These are phyloP conservation scores for Podospora pseudocomata DNA, from an alignment of 495 filamentous ascomycete genomes.

Conservation along the genomic window DNA sequence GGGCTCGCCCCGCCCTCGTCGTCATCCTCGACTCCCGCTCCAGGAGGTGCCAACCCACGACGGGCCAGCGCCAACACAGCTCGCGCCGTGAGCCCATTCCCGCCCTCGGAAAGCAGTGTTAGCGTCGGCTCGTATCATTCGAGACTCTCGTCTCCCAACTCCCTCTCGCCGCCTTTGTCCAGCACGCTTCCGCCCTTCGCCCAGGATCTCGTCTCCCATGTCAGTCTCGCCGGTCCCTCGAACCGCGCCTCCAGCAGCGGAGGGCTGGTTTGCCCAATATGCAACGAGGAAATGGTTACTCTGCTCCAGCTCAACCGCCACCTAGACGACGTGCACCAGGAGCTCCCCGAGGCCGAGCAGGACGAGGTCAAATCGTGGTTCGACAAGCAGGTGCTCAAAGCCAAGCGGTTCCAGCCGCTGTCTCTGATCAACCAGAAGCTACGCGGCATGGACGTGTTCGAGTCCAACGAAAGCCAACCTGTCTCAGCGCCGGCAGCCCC, in stretches of 20 bases:
- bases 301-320: conserved; percentile 91
- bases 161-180: conserved; percentile 37
- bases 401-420: conserved; percentile 91
- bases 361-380: conserved; percentile 99
- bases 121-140: conserved; percentile 50
- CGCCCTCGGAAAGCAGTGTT: conserved; percentile 53
- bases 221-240: conserved; percentile 46
- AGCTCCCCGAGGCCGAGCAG: conserved; percentile 88
- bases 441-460: conserved; percentile 95
- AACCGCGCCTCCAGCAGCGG: conserved; percentile 38
- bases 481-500: conserved; percentile 27
- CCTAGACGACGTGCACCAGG: conserved; percentile 89
- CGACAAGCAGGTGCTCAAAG: conserved; percentile 90
- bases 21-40: not conserved
- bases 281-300: conserved; percentile 97
- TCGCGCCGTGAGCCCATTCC: conserved; percentile 42
- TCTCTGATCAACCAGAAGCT: conserved; percentile 85
- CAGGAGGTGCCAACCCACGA: not conserved
- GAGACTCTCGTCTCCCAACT: conserved; percentile 29
- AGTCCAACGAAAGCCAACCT: conserved; percentile 70
- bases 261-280: conserved; percentile 86
- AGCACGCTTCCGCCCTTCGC: conserved; percentile 39
- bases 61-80: conserved; percentile 8
- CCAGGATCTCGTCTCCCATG: conserved; percentile 47
- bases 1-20: conserved; percentile 62